A percentile compares a stretch with the other conserved stretches of the same genome.
These are phyloP conservation scores for Lentinula novae-zelandiae DNA, from an alignment of 1,284 basidiomycete species.

Conservation along the genomic window DNA sequence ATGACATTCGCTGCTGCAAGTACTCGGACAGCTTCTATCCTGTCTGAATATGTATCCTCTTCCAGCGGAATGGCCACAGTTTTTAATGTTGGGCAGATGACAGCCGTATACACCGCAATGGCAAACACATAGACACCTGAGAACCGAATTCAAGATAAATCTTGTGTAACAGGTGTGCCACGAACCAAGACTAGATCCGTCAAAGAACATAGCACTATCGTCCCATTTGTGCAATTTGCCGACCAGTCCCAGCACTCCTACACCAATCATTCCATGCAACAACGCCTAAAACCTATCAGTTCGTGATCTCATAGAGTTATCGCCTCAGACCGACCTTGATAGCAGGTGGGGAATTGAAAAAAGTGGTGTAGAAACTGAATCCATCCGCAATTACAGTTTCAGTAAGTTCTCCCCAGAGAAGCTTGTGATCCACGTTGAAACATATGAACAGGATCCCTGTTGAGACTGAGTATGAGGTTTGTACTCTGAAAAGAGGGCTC, in stretches of 20 bases:
- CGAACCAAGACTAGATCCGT: slow-evolving; percentile 79
- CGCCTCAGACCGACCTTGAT: slow-evolving; percentile 56
- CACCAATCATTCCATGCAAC: slow-evolving; percentile 76
- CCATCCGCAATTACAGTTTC: slow-evolving; percentile 69
- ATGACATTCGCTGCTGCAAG: slow-evolving; percentile 84
- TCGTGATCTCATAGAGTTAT: not conserved
- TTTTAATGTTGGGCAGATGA: slow-evolving; percentile 72
- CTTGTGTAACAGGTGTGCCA: slow-evolving; percentile 17
- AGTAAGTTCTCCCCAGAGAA: slow-evolving; percentile 67
- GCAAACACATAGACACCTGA: slow-evolving; percentile 73
- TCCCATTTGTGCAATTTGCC: slow-evolving; percentile 82
- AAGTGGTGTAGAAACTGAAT: slow-evolving; percentile 84
- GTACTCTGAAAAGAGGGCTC: slow-evolving; percentile 18
- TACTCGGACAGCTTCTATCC: slow-evolving; percentile 74
- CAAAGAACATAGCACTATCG: slow-evolving; percentile 90
- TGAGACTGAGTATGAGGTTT: not conserved
- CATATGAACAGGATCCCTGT: slow-evolving; percentile 85
- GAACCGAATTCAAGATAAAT: slow-evolving; percentile 2
- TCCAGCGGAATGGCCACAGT: slow-evolving; percentile 61
- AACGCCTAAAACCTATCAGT: slow-evolving; percentile 53
- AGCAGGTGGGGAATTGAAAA: slow-evolving; percentile 85
- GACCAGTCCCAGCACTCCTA: slow-evolving; percentile 70
- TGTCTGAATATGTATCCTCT: slow-evolving; percentile 60
- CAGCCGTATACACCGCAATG: slow-evolving; percentile 75
- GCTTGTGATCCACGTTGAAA: slow-evolving; percentile 80